Conservation (phyloP, 1,284 basidiomycete genomes). For the Melampsora americana region DNA sequence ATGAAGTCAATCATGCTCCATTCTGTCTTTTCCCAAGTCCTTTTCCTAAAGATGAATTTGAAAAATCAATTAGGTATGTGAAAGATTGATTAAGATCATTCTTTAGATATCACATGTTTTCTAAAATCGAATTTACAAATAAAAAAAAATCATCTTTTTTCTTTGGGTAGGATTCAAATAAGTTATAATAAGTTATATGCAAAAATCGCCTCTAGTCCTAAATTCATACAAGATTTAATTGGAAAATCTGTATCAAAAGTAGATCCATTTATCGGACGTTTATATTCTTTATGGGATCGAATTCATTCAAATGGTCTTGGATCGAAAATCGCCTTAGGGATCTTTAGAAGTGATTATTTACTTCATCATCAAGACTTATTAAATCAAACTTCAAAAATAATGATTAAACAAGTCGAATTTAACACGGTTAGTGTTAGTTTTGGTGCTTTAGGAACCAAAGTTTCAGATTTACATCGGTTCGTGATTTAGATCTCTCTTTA, state of each 20-base stretch:
- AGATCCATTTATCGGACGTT: constrained; percentile 77
- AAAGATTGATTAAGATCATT: background rate
- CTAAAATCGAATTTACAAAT: background rate
- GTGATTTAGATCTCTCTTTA: constrained; percentile 45
- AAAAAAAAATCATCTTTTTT: background rate
- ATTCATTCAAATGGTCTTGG: constrained; percentile 63
- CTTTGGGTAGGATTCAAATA: constrained; percentile 63
- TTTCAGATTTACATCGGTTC: constrained; percentile 74
- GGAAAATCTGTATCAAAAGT: constrained; percentile 71
- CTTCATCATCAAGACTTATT: constrained; percentile 64
- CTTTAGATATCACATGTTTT: too few species aligned
- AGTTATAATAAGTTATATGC: constrained; percentile 83
- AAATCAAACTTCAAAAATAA: constrained; percentile 50
- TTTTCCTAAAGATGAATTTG: constrained; percentile 72
- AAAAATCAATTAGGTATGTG: constrained; percentile 61
- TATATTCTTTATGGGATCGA: constrained; percentile 81
- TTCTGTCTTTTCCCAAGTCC: constrained; percentile 82
- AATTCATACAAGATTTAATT: constrained; percentile 78
- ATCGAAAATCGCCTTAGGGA: constrained; percentile 69
- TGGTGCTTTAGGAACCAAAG: constrained; percentile 72
- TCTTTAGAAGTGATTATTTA: constrained; percentile 95
- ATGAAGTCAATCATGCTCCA: constrained; percentile 74
- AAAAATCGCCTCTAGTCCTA: constrained; percentile 71
- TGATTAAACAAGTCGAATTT: constrained; percentile 93
- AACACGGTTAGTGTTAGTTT: constrained; percentile 95